A percentile compares a stretch with the other conserved stretches of the same genome.
phyloP scores from a whole-genome alignment of 73 alveolate genomes.

The Durusdinium trenchii region DNA sequence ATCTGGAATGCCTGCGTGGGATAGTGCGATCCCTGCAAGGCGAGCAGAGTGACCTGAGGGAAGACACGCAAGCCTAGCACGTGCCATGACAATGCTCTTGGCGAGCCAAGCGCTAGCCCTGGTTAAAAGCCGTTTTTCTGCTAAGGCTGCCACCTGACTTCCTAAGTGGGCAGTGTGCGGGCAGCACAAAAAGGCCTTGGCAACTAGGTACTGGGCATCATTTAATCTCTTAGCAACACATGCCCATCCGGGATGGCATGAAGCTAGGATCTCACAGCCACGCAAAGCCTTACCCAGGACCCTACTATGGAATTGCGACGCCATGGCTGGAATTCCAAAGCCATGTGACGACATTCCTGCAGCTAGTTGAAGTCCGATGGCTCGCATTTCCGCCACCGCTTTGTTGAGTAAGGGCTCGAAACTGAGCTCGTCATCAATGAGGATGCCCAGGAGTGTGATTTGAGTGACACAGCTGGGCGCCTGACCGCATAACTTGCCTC shows the following conservation, averaged over 20 bases:
- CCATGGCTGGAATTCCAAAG: slow-evolving; percentile 17
- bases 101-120: slow-evolving; percentile 8
- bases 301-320: neutral
- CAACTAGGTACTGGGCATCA: slow-evolving; percentile 2
- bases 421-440: neutral
- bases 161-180: slow-evolving; percentile 1
- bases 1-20: neutral
- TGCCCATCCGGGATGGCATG: neutral
- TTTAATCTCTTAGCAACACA: neutral
- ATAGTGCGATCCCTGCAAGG: neutral
- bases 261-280: slow-evolving; percentile 23
- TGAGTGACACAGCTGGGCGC: neutral
- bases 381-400: neutral
- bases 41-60: neutral
- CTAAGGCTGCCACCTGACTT: neutral
- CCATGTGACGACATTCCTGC: slow-evolving; percentile 13
- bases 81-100: neutral
- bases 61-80: slow-evolving; percentile 16
- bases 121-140: neutral
- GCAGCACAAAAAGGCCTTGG: neutral
- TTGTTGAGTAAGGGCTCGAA: too few relatives aligned
- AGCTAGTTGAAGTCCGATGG: neutral
- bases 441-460: neutral
- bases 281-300: neutral
- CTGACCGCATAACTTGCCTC: neutral